Percentiles rank a stretch among this genome's conserved stretches.
Conservation (phyloP, 148 eudicot genomes). For the Cornus suecica region DNA sequence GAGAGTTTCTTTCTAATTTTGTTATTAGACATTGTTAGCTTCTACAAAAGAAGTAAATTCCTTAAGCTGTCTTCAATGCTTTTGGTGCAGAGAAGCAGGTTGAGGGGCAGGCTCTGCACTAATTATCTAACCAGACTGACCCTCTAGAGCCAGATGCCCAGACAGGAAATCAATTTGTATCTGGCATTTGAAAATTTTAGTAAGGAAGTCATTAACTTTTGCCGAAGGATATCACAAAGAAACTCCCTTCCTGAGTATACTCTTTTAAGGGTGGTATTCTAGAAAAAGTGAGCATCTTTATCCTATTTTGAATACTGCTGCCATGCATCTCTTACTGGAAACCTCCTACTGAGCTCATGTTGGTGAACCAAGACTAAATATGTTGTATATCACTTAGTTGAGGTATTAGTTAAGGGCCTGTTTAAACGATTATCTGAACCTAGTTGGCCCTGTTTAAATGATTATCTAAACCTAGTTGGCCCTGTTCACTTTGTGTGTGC, state of each 20-base stretch:
- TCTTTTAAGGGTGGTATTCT: too few relatives aligned
- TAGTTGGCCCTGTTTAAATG: too few relatives aligned
- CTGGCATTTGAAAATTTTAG: conserved; percentile 40
- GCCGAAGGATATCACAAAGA: not conserved
- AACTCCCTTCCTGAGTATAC: not conserved
- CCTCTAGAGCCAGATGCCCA: conserved; percentile 54
- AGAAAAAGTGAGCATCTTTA: not conserved
- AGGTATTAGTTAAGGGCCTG: too few relatives aligned
- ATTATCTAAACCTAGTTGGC: too few relatives aligned
- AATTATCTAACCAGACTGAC: conserved; percentile 64
- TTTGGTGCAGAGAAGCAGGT: conserved; percentile 93
- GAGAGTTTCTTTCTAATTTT: conserved; percentile 1
- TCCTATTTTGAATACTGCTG: not conserved
- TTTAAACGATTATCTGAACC: too few relatives aligned
- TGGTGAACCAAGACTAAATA: too few relatives aligned
- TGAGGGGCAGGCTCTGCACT: conserved; percentile 71
- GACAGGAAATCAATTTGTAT: conserved; percentile 38
- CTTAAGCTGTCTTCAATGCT: conserved; percentile 73
- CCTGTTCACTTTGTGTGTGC: too few relatives aligned
- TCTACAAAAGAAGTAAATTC: conserved; percentile 36
- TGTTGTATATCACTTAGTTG: too few relatives aligned
- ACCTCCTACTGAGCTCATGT: not conserved
- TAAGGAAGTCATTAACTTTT: conserved; percentile 31
- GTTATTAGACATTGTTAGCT: conserved; percentile 9
- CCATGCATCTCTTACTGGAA: not conserved